These are phyloP conservation scores for Pseudodiploospora longispora DNA, from an alignment of 2,329 filamentous ascomycete species.

Conservation along the genomic window DNA sequence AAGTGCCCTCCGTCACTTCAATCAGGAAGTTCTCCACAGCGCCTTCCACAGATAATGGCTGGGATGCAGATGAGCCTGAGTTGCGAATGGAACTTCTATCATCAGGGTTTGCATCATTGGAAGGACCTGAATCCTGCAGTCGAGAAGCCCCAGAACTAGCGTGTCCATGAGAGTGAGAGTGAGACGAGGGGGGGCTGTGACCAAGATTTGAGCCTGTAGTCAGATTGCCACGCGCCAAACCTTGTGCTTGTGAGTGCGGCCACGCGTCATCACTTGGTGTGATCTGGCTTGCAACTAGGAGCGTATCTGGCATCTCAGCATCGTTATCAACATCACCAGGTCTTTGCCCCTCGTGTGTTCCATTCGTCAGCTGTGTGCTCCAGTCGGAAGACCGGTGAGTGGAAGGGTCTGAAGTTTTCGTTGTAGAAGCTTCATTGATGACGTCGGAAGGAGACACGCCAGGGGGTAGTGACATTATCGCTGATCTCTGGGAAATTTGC, in stretches of 20 bases:
- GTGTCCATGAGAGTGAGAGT: conserved; percentile 11
- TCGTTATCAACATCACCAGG: conserved; percentile 23
- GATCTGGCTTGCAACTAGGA: conserved; percentile 35
- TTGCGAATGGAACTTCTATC: conserved; percentile 22
- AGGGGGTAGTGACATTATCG: conserved; percentile 47
- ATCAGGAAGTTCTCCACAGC: conserved; percentile 52
- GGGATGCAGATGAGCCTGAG: conserved; percentile 32
- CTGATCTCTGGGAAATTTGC: conserved; percentile 58
- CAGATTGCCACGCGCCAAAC: conserved; percentile 32
- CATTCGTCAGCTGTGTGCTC: conserved; percentile 68
- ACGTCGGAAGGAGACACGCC: conserved; percentile 51
- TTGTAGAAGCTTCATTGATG: conserved; percentile 84
- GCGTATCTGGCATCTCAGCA: conserved; percentile 47
- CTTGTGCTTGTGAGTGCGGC: conserved; percentile 51
- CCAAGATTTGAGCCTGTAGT: conserved; percentile 16
- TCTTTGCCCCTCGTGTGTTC: conserved; percentile 42
- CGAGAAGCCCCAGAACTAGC: conserved; percentile 3
- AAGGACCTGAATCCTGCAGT: conserved; percentile 20
- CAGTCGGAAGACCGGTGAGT: conserved; percentile 53
- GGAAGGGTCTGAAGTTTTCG: conserved; percentile 75
- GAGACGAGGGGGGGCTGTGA: conserved; percentile 32
- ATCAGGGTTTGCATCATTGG: conserved; percentile 25
- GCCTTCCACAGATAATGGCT: conserved; percentile 36
- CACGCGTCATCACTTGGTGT: conserved; percentile 47
- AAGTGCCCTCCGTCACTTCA: conserved; percentile 58